Base-by-base conservation (phyloP, 495 filamentous ascomycete genomes). In the Penicillium desertorum region DNA sequence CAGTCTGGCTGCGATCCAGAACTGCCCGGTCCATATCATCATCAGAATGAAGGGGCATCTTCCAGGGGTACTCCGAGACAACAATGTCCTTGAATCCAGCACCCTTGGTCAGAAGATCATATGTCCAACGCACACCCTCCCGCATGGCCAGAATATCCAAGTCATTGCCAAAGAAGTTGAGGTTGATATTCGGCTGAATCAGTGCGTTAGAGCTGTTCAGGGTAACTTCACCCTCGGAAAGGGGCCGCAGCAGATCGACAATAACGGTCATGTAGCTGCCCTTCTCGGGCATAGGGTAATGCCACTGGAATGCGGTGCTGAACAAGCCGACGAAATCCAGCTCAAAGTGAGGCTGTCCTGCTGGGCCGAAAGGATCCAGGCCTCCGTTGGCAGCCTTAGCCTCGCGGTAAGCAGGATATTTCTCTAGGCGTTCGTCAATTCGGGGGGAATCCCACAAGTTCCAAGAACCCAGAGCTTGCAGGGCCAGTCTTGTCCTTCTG, bases 321-420 rank as follows among this genome's bases (percentile, higher is more conserved):
- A 85, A 86, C 73, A 85, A 79, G 50, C 77, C 73, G 45, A 86
- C 79, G 55, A 87, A 87, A 63, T 86, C 83, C 51, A 88, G 75
- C 72, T 88, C 83, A 61, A 86, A 86, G 64, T 86, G 83, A 42
- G 83, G 83, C 63, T 86, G 82, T 23, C 78, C 79, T 30, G 63
- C 78, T 7, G 85, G 84, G 6, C 81, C 78, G 60, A 86, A 85
- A 11, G 83, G 83, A n/a, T 39, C 36, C 6, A 39, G 57, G 0
- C 77, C 78, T 4, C 78, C 79, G 67, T 83, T 83, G 4, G 62
- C 66, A 23, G 70, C 72, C 60, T 82, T 82, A 30, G 74, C 71
- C 17, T 75, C 70, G 16, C 68, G 69, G 59, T 84, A 86, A 52
- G 76, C 75, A 4, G 74, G 70, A 50, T 73, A 75, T 20, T 74